A percentile compares a stretch with the other conserved stretches of the same genome.
These are phyloP conservation scores for Metschnikowia dekortorum DNA, from an alignment of 805 yeast species.

Conservation along the genomic window DNA sequence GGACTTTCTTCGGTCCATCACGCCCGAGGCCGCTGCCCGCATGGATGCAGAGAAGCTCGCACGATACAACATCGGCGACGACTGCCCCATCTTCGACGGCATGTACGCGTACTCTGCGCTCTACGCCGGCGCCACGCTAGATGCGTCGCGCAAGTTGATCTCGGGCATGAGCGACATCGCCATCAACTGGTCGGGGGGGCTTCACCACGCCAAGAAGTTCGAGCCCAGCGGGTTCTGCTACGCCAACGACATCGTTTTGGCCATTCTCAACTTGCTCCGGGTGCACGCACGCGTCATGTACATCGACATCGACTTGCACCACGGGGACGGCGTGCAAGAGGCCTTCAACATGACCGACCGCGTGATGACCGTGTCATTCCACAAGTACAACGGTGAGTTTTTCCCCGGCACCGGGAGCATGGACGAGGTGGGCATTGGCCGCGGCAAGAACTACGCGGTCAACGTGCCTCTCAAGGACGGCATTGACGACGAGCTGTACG, in stretches of 20 bases:
- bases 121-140: constrained; percentile 91
- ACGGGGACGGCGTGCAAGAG: constrained; percentile 98
- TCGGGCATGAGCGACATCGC: constrained; percentile 90
- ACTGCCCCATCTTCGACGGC: constrained; percentile 94
- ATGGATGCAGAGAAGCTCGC: constrained; percentile 55
- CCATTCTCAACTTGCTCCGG: constrained; percentile 76
- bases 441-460: constrained; percentile 81
- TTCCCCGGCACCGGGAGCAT: constrained; percentile 97
- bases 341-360: constrained; percentile 93
- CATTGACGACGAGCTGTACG: constrained; percentile 86
- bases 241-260: constrained; percentile 88
- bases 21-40: constrained; percentile 68
- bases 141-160: constrained; percentile 82
- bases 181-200: constrained; percentile 93
- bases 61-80: constrained; percentile 85
- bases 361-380: constrained; percentile 95
- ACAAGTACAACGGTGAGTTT: constrained; percentile 88
- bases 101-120: constrained; percentile 84
- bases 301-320: constrained; percentile 92
- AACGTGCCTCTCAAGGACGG: constrained; percentile 95
- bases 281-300: constrained; percentile 91
- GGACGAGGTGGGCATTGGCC: constrained; percentile 84
- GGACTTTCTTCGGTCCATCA: constrained; percentile 66
- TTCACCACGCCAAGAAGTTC: constrained; percentile 92
- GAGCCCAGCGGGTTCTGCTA: constrained; percentile 97